Evolutionary conservation across 140 eudicot genomes (phyloP), one percentile per base, ranked within the genome.

Genomic region (Oenanthe javanica): DNA sequence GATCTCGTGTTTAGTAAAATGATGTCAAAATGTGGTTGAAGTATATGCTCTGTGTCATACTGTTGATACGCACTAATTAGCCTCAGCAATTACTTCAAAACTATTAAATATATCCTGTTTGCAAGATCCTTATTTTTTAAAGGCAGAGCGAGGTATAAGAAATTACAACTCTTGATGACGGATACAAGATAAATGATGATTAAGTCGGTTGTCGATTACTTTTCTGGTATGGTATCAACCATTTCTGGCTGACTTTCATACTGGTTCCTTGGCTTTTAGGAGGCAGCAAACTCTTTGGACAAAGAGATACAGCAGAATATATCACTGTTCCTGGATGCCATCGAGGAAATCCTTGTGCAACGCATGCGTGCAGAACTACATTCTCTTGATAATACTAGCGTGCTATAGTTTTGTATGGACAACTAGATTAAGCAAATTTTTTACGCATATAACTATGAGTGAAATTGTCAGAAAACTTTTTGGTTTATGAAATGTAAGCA

Each of bases 341-440:
- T 91, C 59, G 97, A 93, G 82, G 94, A 86, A 79, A 84, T 88
- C 82, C 87, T 89, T 15, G 75, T 84, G 86, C 93, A 91, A 84
- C 86, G 80, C 77, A 91, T 88, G 89, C 85, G 85, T 8, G 57
- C 79, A 31, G 84, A 89, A 81, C 81, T 84, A 72, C 87, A 84
- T 75, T 79, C 85, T 1, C 2, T 3, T 27, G 43, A 18, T 70
- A 87, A 15, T 79, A 48, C n/a, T n/a, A n/a, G n/a, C n/a, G n/a
- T n/a, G n/a, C n/a, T n/a, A n/a, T n/a, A n/a, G n/a, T n/a, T n/a
- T n/a, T n/a, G n/a, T n/a, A n/a, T 48, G 51, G 51, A 9, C 51
- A 48, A 48, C 51, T 40, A 40, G 43, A 40, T n/a, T n/a, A n/a
- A n/a, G n/a, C 43, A 1, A 40, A 1, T 40, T 40, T 40, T 40